Conservation (phyloP, 345 rosid genomes). For the Raphanus raphanistrum region DNA sequence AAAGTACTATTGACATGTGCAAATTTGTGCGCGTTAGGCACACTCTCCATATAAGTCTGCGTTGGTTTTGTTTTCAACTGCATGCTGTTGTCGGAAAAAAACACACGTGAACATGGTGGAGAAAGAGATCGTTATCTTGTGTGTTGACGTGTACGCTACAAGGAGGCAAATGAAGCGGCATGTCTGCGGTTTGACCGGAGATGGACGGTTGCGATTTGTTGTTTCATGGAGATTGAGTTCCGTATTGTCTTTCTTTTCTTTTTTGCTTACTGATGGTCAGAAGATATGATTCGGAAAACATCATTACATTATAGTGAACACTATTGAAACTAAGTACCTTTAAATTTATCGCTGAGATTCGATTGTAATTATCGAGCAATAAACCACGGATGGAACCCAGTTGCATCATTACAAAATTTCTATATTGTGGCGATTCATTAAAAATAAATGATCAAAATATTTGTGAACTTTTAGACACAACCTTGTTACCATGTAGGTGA, state of each 20-base stretch:
- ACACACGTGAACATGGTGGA: conserved; percentile 33
- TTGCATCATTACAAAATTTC: background rate
- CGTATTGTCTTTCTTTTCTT: background rate
- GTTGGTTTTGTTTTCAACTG: background rate
- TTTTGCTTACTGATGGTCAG: conserved; percentile 39
- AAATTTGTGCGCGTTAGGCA: conserved; percentile 18
- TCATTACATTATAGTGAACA: conserved; percentile 76
- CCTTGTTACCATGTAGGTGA: background rate
- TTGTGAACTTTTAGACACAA: background rate
- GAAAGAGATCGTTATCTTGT: conserved; percentile 18
- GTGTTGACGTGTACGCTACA: conserved; percentile 34
- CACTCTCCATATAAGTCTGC: conserved; percentile 18
- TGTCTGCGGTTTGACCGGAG: conserved; percentile 1
- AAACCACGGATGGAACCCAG: background rate
- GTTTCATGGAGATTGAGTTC: conserved; percentile 29
- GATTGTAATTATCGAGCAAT: background rate
- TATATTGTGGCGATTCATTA: background rate
- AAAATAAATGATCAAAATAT: background rate
- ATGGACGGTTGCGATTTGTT: conserved; percentile 28
- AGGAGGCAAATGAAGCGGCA: conserved; percentile 1
- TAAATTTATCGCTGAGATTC: background rate
- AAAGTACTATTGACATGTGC: conserved; percentile 33
- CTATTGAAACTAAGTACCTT: background rate
- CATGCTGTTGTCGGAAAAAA: conserved; percentile 12
- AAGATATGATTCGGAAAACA: conserved; percentile 15